A percentile compares a stretch with the other conserved stretches of the same genome.
These are phyloP conservation scores for Coemansia sp. DNA, from an alignment of 192 early-diverging fungal species.

Conservation along the genomic window DNA sequence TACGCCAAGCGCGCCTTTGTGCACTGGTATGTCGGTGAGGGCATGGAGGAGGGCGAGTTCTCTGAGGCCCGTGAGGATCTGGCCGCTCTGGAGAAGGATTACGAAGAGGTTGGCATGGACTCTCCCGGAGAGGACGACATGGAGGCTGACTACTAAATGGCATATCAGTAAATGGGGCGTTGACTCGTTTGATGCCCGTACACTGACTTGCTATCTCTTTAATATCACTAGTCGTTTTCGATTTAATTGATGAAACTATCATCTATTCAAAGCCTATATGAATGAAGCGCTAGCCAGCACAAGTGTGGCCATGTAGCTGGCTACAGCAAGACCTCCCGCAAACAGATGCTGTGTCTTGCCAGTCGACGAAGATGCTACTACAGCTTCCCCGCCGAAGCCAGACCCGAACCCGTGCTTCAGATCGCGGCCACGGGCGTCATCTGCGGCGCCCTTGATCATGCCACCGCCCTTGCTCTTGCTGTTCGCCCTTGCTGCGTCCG, in stretches of 20 bases:
- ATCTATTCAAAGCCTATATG: not conserved
- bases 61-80: slow-evolving; percentile 99
- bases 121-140: slow-evolving; percentile 85
- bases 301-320: not conserved
- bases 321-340: not conserved
- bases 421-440: not conserved
- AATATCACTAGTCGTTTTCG: not conserved
- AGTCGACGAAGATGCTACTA: not conserved
- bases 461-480: slow-evolving; percentile 1
- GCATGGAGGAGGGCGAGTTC: slow-evolving; percentile 99
- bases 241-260: not conserved
- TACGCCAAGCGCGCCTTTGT: slow-evolving; percentile 99
- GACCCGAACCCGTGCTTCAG: not conserved
- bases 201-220: not conserved
- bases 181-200: not conserved
- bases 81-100: slow-evolving; percentile 99
- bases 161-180: not conserved
- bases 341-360: not conserved
- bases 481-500: not conserved
- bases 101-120: slow-evolving; percentile 99
- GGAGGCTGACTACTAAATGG: slow-evolving; percentile 64
- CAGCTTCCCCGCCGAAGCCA: not conserved
- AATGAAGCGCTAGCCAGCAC: not conserved
- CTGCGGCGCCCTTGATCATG: not conserved
- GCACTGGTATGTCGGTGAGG: slow-evolving; percentile 99